Base-by-base conservation (phyloP, 495 filamentous ascomycete species). In the Penicillium waksmanii region DNA sequence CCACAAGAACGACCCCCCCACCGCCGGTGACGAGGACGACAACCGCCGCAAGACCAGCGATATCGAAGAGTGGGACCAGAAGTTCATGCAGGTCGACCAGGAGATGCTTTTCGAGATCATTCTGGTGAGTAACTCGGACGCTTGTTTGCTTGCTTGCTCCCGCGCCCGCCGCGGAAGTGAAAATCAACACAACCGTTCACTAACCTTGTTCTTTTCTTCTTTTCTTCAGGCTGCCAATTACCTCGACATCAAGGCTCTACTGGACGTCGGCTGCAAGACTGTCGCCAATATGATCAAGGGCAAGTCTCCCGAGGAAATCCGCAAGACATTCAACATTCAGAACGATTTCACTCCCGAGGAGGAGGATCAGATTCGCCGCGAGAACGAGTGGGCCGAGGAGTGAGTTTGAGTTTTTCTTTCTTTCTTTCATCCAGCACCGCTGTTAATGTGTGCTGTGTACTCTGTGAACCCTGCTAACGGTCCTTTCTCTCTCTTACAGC, bases 41-140 rank as follows among this genome's bases (percentile, higher is more conserved):
- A 89, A 84, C 38, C 91, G 96, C 61, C 97, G 97, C 83, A 96
- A 97, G 85, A 96, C 92, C 0, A 97, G 95, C 19, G 95, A 98
- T 53, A 98, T 98, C 66, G 95, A 97, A 42, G 95, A 98, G 77
- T 98, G 95, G 95, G 95, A 98, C 66, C 95, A 97, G 75, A 98
- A 98, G 73, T 98, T 97, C 73, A 98, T 98, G 95, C 95, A 98
- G 76, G 95, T 98, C 9, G 95, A 98, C 70, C 95, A 98, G 71
- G 95, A 98, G 77, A 97, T 98, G 95, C 85, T 98, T 1, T 98
- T 98, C 61, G 95, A 98, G 80, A 98, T 98, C 69, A 98, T 98
- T 61, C 81, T 98, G 31, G 93, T 96, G 85, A 51, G 90, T 85
- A n/a, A n/a, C 46, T 17, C 15, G 51, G n/a, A 23, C 23, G 23